Evolutionary conservation across 805 yeast species (phyloP), one percentile per base, ranked within the genome.

Genomic region (Ogataea nonfermentans): DNA sequence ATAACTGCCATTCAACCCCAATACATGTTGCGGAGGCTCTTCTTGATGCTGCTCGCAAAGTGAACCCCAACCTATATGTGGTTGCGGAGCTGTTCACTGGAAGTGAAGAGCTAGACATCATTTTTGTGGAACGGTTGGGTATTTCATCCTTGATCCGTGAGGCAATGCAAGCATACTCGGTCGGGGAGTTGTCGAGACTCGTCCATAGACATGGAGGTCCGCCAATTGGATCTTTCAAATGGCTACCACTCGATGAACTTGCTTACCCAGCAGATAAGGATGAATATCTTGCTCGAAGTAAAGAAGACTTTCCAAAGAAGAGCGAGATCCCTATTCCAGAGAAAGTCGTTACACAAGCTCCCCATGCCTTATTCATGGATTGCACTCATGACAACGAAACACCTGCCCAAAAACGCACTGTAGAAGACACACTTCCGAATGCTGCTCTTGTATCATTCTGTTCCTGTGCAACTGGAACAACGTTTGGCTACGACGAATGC

Each of bases 1-100:
- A 91, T 61, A 91, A 91, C 56, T 88, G 96, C 56, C 98, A 93
- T 59, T 89, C 97, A 0, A 91, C 99, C 0, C 99, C 99, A 10
- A 55, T 91, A 24, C 96, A 88, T 62, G 98, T 93, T 25, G 99
- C 96, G 27, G 95, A 88, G 57, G 78, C 79, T 35, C 73, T 90
- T 49, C 70, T 91, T 37, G 98, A 90, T 62, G 79, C 82, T 39
- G 99, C 99, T 0, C 79, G 99, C 59, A 67, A 68, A 28, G 82
- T 80, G 20, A 84, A 91, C 48, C 95, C 95, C 2, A 80, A 91
- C 52, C 65, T 91, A 20, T 91, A 91, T 55, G 89, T 91, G 20
- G 96, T 89, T 30, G 98, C 98, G 1, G 99, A 91, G 59, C 70
- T 91, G 28, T 91, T 91, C 62, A 78, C 95, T 3, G 99, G 99